These are phyloP conservation scores for Flaveria sonorensis DNA, from an alignment of 129 eudicot species.

Conservation along the genomic window DNA sequence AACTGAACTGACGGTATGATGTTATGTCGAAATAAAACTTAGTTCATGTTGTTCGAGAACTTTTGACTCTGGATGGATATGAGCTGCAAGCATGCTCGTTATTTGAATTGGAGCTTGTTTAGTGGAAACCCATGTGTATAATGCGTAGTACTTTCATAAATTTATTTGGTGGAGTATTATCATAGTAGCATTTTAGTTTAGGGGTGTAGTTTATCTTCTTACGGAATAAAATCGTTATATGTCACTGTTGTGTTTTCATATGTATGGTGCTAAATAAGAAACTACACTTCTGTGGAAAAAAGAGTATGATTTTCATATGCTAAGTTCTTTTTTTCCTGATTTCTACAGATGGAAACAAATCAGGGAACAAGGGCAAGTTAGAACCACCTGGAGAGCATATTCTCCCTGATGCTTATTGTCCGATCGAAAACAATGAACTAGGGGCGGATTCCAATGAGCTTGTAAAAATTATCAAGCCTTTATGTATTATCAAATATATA, in stretches of 20 bases:
- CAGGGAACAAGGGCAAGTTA: conserved; percentile 92
- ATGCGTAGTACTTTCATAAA: too few relatives aligned
- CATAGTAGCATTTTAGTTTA: neutral
- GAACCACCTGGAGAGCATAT: conserved; percentile 97
- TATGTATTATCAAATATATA: conserved; percentile 74
- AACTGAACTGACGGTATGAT: neutral
- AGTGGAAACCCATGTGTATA: too few relatives aligned
- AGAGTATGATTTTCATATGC: neutral
- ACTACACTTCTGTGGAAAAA: neutral
- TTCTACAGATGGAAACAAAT: conserved; percentile 85
- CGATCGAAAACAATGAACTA: conserved; percentile 68
- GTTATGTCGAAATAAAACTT: neutral
- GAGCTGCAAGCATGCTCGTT: too few relatives aligned
- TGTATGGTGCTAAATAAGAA: conserved; percentile 9
- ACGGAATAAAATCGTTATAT: too few relatives aligned
- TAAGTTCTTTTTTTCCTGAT: neutral
- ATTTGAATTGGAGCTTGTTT: too few relatives aligned
- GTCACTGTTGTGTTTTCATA: too few relatives aligned
- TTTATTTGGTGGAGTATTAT: too few relatives aligned
- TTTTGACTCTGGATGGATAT: too few relatives aligned
- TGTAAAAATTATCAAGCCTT: conserved; percentile 70
- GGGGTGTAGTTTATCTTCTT: neutral
- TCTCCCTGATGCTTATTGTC: conserved; percentile 79
- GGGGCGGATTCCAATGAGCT: conserved; percentile 63
- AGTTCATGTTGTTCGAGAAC: neutral